These are phyloP conservation scores for Dimocarpus longan DNA, from an alignment of 345 rosid species.

Conservation along the genomic window DNA sequence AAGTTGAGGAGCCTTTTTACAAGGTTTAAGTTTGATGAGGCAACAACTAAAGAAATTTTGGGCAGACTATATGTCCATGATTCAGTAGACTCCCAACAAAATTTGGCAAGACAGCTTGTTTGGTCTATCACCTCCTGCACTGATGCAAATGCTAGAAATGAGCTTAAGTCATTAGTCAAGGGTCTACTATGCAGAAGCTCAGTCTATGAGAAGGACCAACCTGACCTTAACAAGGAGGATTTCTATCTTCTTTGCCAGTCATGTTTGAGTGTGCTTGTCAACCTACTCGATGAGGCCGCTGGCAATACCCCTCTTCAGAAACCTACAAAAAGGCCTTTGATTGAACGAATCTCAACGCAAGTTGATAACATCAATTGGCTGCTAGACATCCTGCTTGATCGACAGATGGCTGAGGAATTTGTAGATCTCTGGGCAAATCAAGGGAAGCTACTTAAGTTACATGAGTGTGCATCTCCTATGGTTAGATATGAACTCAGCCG, in stretches of 20 bases:
- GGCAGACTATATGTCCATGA: constrained; percentile 54
- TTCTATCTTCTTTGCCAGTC: constrained; percentile 56
- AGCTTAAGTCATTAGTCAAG: constrained; percentile 75
- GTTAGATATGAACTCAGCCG: constrained; percentile 88
- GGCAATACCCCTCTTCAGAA: constrained; percentile 25
- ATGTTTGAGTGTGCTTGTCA: constrained; percentile 54
- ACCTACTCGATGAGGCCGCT: constrained; percentile 62
- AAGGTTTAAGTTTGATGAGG: constrained; percentile 55
- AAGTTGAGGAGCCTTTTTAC: constrained; percentile 64
- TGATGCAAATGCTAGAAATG: constrained; percentile 75
- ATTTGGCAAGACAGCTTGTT: constrained; percentile 67
- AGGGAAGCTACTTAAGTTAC: constrained; percentile 53
- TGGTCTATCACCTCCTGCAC: constrained; percentile 66
- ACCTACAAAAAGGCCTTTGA: constrained; percentile 47
- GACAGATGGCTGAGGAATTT: constrained; percentile 82
- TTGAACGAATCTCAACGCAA: constrained; percentile 72
- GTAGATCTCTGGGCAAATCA: constrained; percentile 78
- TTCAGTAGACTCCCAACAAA: constrained; percentile 45
- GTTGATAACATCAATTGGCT: constrained; percentile 90
- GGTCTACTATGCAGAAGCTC: constrained; percentile 87
- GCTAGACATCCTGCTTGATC: constrained; percentile 75
- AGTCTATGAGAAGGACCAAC: constrained; percentile 81
- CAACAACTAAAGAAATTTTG: constrained; percentile 59
- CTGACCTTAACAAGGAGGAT: constrained; percentile 70
- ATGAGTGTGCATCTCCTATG: constrained; percentile 75